Conservation (phyloP, 2,329 filamentous ascomycete species). For the Curvularia spicifera region DNA sequence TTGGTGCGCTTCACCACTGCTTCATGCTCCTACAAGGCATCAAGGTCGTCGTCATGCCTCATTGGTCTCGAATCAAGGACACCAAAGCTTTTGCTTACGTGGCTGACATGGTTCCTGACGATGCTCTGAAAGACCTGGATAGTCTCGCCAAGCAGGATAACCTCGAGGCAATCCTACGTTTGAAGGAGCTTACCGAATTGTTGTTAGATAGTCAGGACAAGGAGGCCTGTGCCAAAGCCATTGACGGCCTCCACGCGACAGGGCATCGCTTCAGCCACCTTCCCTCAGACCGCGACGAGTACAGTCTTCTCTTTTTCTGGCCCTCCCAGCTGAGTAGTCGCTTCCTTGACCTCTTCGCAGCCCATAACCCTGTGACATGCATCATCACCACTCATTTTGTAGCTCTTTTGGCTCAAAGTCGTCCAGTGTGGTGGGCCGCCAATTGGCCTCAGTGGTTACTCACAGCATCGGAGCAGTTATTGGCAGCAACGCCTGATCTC, state of each 20-base stretch:
- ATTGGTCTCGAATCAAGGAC: constrained; percentile 30
- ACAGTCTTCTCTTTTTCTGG: constrained; percentile 36
- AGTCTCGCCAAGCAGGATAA: constrained; percentile 21
- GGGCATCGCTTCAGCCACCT: constrained; percentile 29
- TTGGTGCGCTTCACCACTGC: constrained; percentile 37
- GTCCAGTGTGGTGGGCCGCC: constrained; percentile 36
- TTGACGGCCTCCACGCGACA: constrained; percentile 31
- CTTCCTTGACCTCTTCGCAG: constrained; percentile 35
- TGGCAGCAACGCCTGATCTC: constrained; percentile 36
- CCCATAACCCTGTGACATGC: constrained; percentile 38
- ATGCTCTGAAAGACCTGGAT: constrained; percentile 21
- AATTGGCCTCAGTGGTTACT: constrained; percentile 42
- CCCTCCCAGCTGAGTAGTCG: constrained; percentile 28
- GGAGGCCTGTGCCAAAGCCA: constrained; percentile 31
- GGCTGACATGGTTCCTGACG: constrained; percentile 19
- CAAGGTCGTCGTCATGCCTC: constrained; percentile 32
- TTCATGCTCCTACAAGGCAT: constrained; percentile 40
- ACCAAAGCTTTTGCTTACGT: constrained; percentile 26
- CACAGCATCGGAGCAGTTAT: constrained; percentile 28
- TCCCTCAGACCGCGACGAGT: constrained; percentile 29
- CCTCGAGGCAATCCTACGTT: constrained; percentile 28
- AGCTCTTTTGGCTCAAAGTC: constrained; percentile 30
- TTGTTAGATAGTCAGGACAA: constrained; percentile 28
- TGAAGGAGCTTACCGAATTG: constrained; percentile 34
- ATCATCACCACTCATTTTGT: constrained; percentile 40